Conservation (phyloP, 2,329 filamentous ascomycete genomes). For the Lojkania enalia region DNA sequence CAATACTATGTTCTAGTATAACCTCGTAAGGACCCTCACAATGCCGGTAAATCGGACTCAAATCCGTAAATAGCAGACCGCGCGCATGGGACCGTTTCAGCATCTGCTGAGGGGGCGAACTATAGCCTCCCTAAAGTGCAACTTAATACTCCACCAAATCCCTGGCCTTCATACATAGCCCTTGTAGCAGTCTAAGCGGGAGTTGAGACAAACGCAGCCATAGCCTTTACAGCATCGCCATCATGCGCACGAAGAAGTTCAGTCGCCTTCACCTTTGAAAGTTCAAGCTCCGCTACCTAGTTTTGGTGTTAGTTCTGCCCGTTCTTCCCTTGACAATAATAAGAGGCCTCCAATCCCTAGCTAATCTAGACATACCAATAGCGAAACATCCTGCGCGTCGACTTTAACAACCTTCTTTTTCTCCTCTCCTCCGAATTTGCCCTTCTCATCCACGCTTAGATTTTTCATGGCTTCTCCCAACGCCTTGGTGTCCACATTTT, state of each 20-base stretch:
- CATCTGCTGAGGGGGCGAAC: no score
- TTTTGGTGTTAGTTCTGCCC: constrained; percentile 7
- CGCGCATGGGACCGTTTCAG: no score
- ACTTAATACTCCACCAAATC: no score
- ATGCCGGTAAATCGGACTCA: no score
- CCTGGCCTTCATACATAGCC: no score
- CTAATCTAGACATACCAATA: constrained; percentile 60
- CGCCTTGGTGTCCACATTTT: constrained; percentile 70
- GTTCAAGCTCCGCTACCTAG: constrained; percentile 68
- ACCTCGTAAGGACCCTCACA: no score
- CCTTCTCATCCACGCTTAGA: constrained; percentile 52
- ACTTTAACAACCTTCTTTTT: constrained; percentile 66
- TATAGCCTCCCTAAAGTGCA: no score
- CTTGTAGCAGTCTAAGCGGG: constrained; percentile 7
- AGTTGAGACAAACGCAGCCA: constrained; percentile 61
- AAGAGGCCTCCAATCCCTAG: neutral
- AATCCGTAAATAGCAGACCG: no score
- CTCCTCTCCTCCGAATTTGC: constrained; percentile 54
- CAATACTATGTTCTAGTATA: no score
- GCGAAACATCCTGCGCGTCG: constrained; percentile 68
- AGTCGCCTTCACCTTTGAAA: constrained; percentile 71
- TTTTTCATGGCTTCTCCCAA: constrained; percentile 72
- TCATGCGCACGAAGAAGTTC: constrained; percentile 74
- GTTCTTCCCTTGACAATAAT: no score
- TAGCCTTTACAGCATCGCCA: constrained; percentile 68